Conservation (phyloP, 176 grass and related monocot species). For the Zoysia japonica region DNA sequence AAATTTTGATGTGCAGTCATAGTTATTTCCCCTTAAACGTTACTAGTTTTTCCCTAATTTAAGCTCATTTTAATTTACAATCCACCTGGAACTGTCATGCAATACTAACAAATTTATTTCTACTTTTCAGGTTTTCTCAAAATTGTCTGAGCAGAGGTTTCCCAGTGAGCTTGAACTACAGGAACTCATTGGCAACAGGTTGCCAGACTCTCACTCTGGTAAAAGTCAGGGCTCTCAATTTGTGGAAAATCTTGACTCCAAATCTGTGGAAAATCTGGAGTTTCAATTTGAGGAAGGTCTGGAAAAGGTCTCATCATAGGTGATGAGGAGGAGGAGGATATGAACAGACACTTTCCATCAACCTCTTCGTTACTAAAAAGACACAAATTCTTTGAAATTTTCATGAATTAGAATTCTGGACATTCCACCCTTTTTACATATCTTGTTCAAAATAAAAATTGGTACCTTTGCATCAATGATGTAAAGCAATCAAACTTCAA, state of each 20-base stretch:
- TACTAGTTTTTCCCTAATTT: background rate
- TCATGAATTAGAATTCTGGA: background rate
- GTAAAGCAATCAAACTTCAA: background rate
- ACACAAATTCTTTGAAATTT: background rate
- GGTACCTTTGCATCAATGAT: background rate
- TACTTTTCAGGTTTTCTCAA: conserved; percentile 86
- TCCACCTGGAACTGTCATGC: background rate
- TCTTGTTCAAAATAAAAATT: background rate
- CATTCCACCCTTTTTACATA: conserved; percentile 29
- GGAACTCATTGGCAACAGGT: conserved; percentile 67
- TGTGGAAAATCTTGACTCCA: conserved; percentile 35
- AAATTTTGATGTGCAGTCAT: background rate
- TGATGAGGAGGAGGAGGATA: conserved; percentile 1
- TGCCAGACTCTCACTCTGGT: conserved; percentile 52
- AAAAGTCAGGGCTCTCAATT: conserved; percentile 42
- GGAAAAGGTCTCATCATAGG: conserved; percentile 48
- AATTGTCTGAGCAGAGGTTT: conserved; percentile 87
- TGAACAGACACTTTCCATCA: background rate
- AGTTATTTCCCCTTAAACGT: background rate
- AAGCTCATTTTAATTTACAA: conserved; percentile 11
- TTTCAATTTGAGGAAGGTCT: conserved; percentile 50
- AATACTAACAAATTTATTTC: conserved; percentile 22
- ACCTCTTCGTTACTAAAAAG: conserved; percentile 23
- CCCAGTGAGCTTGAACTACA: conserved; percentile 78
- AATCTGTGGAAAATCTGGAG: conserved; percentile 45